Conservation (phyloP, 208 protist genomes). For the Trypanosoma rangeli region DNA sequence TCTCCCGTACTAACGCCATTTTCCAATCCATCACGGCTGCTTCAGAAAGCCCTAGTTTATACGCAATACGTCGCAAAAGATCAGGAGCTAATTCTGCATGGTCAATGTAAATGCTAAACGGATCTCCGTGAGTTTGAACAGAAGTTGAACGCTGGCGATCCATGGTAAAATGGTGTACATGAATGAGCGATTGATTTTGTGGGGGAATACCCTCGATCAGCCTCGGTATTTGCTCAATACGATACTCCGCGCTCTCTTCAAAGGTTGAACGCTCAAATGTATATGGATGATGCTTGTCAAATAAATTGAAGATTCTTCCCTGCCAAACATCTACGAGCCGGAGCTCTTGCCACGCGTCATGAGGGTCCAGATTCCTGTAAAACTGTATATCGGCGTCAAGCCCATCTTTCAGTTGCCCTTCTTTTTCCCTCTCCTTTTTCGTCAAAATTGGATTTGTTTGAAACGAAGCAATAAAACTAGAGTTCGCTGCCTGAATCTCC, state of each 20-base stretch:
- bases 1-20: conserved; percentile 77
- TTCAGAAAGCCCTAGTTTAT: conserved; percentile 69
- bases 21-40: conserved; percentile 84
- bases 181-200: conserved; percentile 59
- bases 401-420: neutral
- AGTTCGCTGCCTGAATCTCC: conserved; percentile 50
- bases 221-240: conserved; percentile 71
- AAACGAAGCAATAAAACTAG: conserved; percentile 18
- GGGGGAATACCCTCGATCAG: conserved; percentile 46
- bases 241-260: conserved; percentile 88
- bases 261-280: conserved; percentile 77
- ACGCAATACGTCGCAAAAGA: conserved; percentile 65
- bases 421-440: conserved; percentile 23
- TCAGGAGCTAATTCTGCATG: conserved; percentile 52
- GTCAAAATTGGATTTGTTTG: conserved; percentile 17
- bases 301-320: conserved; percentile 82
- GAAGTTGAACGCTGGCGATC: conserved; percentile 56
- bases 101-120: conserved; percentile 80
- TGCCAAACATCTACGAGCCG: conserved; percentile 87
- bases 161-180: conserved; percentile 82
- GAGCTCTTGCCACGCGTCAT: conserved; percentile 63
- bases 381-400: conserved; percentile 29
- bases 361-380: conserved; percentile 37
- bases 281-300: conserved; percentile 65
- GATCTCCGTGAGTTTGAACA: conserved; percentile 82